These are phyloP conservation scores for Aschersonia sp. DNA, from an alignment of 2,329 filamentous ascomycete species.

Conservation along the genomic window DNA sequence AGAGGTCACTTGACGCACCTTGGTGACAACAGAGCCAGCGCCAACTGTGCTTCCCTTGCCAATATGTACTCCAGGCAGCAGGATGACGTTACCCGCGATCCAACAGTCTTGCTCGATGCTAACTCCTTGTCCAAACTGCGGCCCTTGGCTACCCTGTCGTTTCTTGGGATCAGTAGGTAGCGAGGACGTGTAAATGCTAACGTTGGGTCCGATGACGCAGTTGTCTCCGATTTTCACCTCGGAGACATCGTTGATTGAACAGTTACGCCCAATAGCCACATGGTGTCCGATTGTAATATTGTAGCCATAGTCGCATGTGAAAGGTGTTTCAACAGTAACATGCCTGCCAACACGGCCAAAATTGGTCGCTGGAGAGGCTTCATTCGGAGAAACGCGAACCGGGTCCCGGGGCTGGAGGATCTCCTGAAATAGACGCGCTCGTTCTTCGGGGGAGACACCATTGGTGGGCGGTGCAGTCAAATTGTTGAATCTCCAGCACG, in stretches of 20 bases:
- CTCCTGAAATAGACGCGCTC: slow-evolving; percentile 54
- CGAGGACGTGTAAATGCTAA: slow-evolving; percentile 69
- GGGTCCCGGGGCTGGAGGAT: slow-evolving; percentile 52
- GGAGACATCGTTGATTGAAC: slow-evolving; percentile 76
- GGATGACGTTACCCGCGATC: slow-evolving; percentile 63
- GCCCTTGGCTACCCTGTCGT: slow-evolving; percentile 59
- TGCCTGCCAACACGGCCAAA: slow-evolving; percentile 56
- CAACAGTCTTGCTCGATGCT: slow-evolving; percentile 76
- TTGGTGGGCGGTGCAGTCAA: slow-evolving; percentile 56
- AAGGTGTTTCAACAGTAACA: slow-evolving; percentile 72
- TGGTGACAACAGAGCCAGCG: slow-evolving; percentile 75
- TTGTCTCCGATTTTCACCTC: slow-evolving; percentile 69
- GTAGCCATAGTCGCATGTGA: slow-evolving; percentile 90
- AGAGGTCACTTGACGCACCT: slow-evolving; percentile 28
- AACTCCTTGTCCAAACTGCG: slow-evolving; percentile 56
- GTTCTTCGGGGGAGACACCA: slow-evolving; percentile 55
- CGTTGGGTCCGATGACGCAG: slow-evolving; percentile 66
- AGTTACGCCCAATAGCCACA: slow-evolving; percentile 70
- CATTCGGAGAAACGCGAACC: slow-evolving; percentile 39
- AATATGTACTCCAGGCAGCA: slow-evolving; percentile 68
- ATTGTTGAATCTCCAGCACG: slow-evolving; percentile 78
- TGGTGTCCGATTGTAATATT: slow-evolving; percentile 82
- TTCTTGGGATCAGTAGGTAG: slow-evolving; percentile 59
- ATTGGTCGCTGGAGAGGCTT: slow-evolving; percentile 35
- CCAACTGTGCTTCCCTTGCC: slow-evolving; percentile 68